A percentile compares a stretch with the other conserved stretches of the same genome.
These are phyloP conservation scores for Globisporangium irregulare DNA, from an alignment of 352 stramenopile genomes.

Conservation along the genomic window DNA sequence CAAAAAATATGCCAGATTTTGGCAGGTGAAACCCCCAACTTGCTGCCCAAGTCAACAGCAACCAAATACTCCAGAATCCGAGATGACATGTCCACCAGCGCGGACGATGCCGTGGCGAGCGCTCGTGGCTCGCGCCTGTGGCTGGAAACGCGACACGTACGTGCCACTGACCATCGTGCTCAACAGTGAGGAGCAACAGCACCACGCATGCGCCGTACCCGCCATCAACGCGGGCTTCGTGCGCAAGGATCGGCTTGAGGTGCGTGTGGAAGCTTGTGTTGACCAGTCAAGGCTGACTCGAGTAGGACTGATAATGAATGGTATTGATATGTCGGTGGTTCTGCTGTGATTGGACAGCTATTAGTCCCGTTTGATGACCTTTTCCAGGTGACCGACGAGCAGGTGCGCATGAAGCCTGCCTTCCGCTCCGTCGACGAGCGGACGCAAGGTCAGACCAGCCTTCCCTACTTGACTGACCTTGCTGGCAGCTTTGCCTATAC, in stretches of 20 bases:
- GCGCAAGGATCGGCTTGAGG: slow-evolving; percentile 31
- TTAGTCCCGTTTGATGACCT: slow-evolving; percentile 30
- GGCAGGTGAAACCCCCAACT: no score
- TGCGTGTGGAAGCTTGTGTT: slow-evolving; percentile 2
- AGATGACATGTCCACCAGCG: slow-evolving; percentile 15
- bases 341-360: slow-evolving; percentile 13
- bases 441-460: slow-evolving; percentile 12
- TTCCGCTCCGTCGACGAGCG: slow-evolving; percentile 32
- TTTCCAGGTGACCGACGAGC: slow-evolving; percentile 29
- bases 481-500: neutral
- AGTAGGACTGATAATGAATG: neutral
- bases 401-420: slow-evolving; percentile 28
- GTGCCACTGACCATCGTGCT: slow-evolving; percentile 54
- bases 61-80: no score
- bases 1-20: no score
- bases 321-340: neutral
- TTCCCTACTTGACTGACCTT: neutral
- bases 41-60: no score
- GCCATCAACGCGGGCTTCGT: slow-evolving; percentile 29
- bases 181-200: slow-evolving; percentile 24
- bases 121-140: slow-evolving; percentile 37
- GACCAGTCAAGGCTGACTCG: neutral
- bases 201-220: neutral
- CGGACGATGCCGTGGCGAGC: slow-evolving; percentile 5
- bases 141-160: slow-evolving; percentile 44